Base-by-base conservation (phyloP, 805 yeast species). In the Candida railenensis region DNA sequence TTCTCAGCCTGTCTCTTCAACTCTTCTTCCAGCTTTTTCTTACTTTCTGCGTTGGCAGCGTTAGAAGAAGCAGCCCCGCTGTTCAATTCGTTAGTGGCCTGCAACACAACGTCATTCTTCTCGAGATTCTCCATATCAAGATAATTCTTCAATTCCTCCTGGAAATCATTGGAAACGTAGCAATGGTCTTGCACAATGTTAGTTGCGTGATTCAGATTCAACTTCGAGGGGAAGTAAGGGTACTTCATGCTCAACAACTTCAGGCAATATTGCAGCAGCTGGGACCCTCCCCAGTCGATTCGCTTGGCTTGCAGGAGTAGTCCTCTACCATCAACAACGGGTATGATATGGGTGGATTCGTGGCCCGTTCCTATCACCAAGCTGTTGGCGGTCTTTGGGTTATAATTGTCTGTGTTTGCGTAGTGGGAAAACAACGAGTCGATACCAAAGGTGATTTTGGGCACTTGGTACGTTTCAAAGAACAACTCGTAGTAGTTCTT, bases 211-310 rank as follows among this genome's bases (percentile, higher is more conserved):
- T 73, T 69, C 11, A 71, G 66, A 5, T 82, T 73, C 45, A 92
- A 67, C 53, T 82, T 85, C 1, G 87, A 69, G 3, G 99, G 98
- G 63, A 91, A 94, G 55, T 82, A 85, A 1, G 99, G 98, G 64
- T 94, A 94, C 62, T 94, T 94, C 58, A 94, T 71, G 1, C 82
- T 75, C 42, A 94, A 66, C 32, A 85, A 74, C 53, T 74, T 77
- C 47, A 76, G 77, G 59, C 94, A 62, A 54, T 77, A 91, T 34
- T 77, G 80, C 25, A 76, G 79, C 1, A 91, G 77, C 38, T 80
- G 87, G 50, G 80, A 79, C 9, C 97, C 98, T 49, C 98, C 98
- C 89, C 94, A 89, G 59, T 89, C 89, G 34, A 94, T 80, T 57
- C 98, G 74, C 57, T 89, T 90, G 7, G 90, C 71, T 48, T 83